Base-by-base conservation (phyloP, 805 yeast genomes). In the Torulaspora maleeae region DNA sequence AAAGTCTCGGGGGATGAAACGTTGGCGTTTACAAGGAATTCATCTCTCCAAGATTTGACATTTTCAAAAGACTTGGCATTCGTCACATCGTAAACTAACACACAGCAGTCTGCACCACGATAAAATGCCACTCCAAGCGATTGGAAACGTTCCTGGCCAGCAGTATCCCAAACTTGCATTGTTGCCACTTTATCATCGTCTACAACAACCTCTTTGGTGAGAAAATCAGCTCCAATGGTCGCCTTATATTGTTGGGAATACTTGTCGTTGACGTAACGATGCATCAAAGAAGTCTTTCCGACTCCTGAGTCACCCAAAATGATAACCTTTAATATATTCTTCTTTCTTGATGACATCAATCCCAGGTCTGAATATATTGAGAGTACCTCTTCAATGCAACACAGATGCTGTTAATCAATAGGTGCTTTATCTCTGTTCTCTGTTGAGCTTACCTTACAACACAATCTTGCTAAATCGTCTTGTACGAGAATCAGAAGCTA, bases 31-130 rank as follows among this genome's bases (percentile, higher is more conserved):
- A 93, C 80, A 50, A 91, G 72, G 63, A 91, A 91, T 70, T 91
- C 98, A 67, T 93, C 98, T 61, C 90, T 82, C 98, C 98, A 91
- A 45, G 86, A 77, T 41, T 86, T 82, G 49, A 93, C 74, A 58
- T 84, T 83, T 64, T 91, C 96, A 68, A 91, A 87, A 5, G 95
- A 86, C 69, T 91, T 90, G 50, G 86, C 83, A 69, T 93, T 93
- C 51, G 96, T 91, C 40, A 93, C 98, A 63, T 91, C 99, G 64
- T 86, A 91, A 55, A 93, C 95, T 49, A 91, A 75, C 8, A 91
- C 96, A 70, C 98, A 93, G 69, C 98, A 93, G 67, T 93, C 98
- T 1, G 98, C 96, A 29, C 98, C 98, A 59, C 99, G 76, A 67
- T 93, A 91, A 66, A 91, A 91, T 0, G 98, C 98, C 36, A 91